phyloP scores from a whole-genome alignment of 768 basidiomycete species.

The Amanita fuliginea region DNA sequence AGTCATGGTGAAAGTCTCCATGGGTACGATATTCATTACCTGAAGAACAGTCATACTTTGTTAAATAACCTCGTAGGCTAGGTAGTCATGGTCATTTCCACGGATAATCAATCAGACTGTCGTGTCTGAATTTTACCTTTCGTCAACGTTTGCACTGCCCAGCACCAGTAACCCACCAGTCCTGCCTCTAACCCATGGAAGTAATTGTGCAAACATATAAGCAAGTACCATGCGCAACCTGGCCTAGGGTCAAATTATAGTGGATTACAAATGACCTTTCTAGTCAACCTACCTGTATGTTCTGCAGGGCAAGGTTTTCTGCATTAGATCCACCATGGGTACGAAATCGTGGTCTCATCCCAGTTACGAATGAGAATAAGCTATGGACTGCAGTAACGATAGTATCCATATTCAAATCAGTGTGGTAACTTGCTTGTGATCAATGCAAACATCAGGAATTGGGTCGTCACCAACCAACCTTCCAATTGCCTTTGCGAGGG shows the following conservation, averaged over 20 bases:
- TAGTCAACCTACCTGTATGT: slow-evolving; percentile 62
- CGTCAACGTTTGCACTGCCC: slow-evolving; percentile 98
- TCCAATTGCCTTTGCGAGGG: slow-evolving; percentile 81
- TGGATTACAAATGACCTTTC: neutral
- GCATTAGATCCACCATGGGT: slow-evolving; percentile 78
- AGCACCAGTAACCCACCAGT: slow-evolving; percentile 83
- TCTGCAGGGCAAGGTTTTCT: slow-evolving; percentile 95
- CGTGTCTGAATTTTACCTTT: slow-evolving; percentile 47
- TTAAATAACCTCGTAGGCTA: slow-evolving; percentile 91
- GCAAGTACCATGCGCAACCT: slow-evolving; percentile 89
- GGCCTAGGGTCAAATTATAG: slow-evolving; percentile 37
- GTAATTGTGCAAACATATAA: slow-evolving; percentile 89
- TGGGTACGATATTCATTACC: slow-evolving; percentile 25
- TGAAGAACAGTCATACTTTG: slow-evolving; percentile 96
- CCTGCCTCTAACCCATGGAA: slow-evolving; percentile 85
- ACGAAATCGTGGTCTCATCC: slow-evolving; percentile 50
- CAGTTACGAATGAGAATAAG: slow-evolving; percentile 77
- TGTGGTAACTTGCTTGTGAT: slow-evolving; percentile 59
- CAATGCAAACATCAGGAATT: neutral
- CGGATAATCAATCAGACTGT: neutral
- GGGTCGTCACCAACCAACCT: slow-evolving; percentile 36
- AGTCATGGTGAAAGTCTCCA: neutral
- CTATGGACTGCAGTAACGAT: slow-evolving; percentile 77
- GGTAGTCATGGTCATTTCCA: neutral
- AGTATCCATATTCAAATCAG: slow-evolving; percentile 93